Evolutionary conservation across 768 basidiomycete genomes (phyloP).

Genomic region (Calocybe indica): DNA sequence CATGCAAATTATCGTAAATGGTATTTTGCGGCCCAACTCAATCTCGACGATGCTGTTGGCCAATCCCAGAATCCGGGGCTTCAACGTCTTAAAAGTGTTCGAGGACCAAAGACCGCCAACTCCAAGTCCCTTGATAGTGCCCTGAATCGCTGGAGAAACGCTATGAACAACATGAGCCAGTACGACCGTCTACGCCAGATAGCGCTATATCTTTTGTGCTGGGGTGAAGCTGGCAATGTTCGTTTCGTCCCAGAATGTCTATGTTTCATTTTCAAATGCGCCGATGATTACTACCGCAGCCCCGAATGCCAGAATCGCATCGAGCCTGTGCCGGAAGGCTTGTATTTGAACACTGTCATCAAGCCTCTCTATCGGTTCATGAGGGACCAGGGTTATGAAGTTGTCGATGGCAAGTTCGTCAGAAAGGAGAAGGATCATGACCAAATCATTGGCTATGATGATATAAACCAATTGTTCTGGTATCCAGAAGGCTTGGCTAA

Average conservation of each 20-base stretch:
- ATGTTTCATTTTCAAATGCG: constrained; percentile 99
- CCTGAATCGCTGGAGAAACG: constrained; percentile 91
- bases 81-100: constrained; percentile 81
- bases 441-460: constrained; percentile 97
- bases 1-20: constrained; percentile 99
- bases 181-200: constrained; percentile 97
- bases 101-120: constrained; percentile 44
- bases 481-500: constrained; percentile 96
- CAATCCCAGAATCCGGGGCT: constrained; percentile 91
- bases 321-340: constrained; percentile 90
- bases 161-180: constrained; percentile 99
- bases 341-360: constrained; percentile 87
- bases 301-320: constrained; percentile 94
- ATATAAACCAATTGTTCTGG: constrained; percentile 99
- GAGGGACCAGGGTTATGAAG: constrained; percentile 96
- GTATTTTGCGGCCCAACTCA: constrained; percentile 99
- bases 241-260: constrained; percentile 95
- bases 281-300: constrained; percentile 98
- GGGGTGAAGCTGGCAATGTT: constrained; percentile 98
- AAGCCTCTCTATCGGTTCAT: constrained; percentile 96
- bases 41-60: constrained; percentile 97
- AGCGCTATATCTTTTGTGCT: constrained; percentile 92
- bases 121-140: constrained; percentile 89
- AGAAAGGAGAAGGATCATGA: constrained; percentile 92
- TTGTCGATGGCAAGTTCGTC: constrained; percentile 91